Conservation (phyloP, 306 rosid species). For the Dryas octopetala region DNA sequence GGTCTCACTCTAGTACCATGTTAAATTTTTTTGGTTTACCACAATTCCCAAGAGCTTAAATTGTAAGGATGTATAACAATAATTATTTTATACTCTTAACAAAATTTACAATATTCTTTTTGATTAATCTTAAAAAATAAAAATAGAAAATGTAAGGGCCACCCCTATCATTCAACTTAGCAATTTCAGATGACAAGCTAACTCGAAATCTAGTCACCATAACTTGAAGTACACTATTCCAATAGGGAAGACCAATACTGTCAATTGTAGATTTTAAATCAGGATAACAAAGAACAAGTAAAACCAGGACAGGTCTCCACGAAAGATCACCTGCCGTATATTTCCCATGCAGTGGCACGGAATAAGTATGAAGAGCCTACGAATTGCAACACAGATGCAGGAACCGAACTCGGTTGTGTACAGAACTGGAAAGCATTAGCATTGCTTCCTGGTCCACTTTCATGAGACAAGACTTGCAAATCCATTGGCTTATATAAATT, state of each 20-base stretch:
- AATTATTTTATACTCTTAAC: background rate
- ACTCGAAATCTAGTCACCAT: background rate
- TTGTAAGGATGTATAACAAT: background rate
- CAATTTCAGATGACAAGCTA: background rate
- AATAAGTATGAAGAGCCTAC: conserved; percentile 83
- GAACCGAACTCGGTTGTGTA: conserved; percentile 82
- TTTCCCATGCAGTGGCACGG: conserved; percentile 90
- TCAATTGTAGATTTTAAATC: conserved; percentile 2
- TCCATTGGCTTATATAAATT: conserved; percentile 75
- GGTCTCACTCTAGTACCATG: background rate
- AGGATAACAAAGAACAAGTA: conserved; percentile 16
- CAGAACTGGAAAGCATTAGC: conserved; percentile 63
- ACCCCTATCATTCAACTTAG: conserved; percentile 8
- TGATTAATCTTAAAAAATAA: background rate
- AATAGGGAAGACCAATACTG: conserved; percentile 1
- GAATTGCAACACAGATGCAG: conserved; percentile 87
- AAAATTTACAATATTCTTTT: background rate
- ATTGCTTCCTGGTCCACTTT: conserved; percentile 55
- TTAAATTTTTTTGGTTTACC: background rate
- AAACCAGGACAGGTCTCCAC: background rate
- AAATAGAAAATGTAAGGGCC: background rate
- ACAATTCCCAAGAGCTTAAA: background rate
- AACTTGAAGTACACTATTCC: background rate
- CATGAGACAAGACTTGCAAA: conserved; percentile 62
- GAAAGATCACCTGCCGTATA: conserved; percentile 76